phyloP scores from a whole-genome alignment of 78 protist genomes.

The Dictyostelium capitatum region DNA sequence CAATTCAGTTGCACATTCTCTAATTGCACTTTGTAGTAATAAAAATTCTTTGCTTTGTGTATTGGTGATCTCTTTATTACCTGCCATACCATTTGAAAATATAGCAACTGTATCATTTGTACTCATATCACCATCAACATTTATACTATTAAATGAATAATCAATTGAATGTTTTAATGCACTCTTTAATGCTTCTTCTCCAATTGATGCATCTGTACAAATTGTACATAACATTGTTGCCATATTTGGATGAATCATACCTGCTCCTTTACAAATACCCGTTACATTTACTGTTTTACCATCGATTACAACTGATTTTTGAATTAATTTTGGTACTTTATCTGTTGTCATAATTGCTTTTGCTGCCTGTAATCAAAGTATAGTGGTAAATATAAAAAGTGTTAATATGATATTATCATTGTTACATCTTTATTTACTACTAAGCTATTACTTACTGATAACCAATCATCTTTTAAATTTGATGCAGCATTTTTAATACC shows the following conservation, averaged over 20 bases:
- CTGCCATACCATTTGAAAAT: slow-evolving; percentile 66
- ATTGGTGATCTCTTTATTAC: slow-evolving; percentile 4
- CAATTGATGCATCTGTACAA: slow-evolving; percentile 75
- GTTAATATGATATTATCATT: not conserved
- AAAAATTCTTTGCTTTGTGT: not conserved
- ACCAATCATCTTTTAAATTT: slow-evolving; percentile 57
- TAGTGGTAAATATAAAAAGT: not conserved
- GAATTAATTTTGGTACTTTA: slow-evolving; percentile 65
- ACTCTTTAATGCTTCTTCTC: slow-evolving; percentile 4
- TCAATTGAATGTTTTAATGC: slow-evolving; percentile 68
- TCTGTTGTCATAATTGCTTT: slow-evolving; percentile 89
- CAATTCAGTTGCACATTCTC: slow-evolving; percentile 29
- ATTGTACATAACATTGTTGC: slow-evolving; percentile 76
- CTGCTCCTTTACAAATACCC: slow-evolving; percentile 90
- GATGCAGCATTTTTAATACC: slow-evolving; percentile 30
- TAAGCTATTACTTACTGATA: not conserved
- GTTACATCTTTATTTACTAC: not conserved
- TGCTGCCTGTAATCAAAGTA: slow-evolving; percentile 45
- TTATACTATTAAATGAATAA: slow-evolving; percentile 83
- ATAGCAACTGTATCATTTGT: slow-evolving; percentile 84
- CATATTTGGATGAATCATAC: slow-evolving; percentile 91
- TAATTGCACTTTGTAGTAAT: slow-evolving; percentile 40
- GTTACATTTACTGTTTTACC: slow-evolving; percentile 36
- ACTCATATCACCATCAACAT: slow-evolving; percentile 86
- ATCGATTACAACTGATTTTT: slow-evolving; percentile 3